Evolutionary conservation across 768 basidiomycete species (phyloP).

Genomic region (Gymnopilus dilepis): DNA sequence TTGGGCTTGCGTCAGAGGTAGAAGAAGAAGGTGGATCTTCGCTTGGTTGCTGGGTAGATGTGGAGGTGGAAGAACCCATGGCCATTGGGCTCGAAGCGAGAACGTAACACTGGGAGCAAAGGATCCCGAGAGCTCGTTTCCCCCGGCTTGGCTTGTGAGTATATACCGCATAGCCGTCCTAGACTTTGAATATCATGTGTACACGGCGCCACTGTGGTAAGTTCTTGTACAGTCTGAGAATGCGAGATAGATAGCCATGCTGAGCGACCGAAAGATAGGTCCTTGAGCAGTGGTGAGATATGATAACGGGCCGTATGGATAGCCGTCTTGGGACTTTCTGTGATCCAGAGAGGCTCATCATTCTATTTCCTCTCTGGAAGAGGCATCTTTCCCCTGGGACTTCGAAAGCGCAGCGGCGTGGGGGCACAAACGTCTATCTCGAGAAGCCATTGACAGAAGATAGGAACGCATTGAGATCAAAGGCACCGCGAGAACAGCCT

Average conservation of each 20-base stretch:
- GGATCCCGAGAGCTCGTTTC: background rate
- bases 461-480: background rate
- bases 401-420: slow-evolving; percentile 2
- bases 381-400: background rate
- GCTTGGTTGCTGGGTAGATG: slow-evolving; percentile 3
- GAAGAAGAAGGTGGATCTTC: background rate
- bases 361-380: background rate
- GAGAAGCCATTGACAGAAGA: background rate
- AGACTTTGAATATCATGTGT: background rate
- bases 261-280: background rate
- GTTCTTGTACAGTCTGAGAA: background rate
- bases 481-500: background rate
- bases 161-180: slow-evolving; percentile 1
- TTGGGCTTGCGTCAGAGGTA: background rate
- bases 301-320: slow-evolving; percentile 6
- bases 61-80: slow-evolving; percentile 6
- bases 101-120: no score
- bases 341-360: background rate
- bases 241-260: background rate
- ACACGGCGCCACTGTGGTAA: background rate
- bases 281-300: background rate
- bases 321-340: background rate
- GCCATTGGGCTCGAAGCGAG: background rate
- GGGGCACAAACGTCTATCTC: background rate
- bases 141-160: background rate